Conservation (phyloP, 148 eudicot species). For the Mesembryanthemum crystallinum region DNA sequence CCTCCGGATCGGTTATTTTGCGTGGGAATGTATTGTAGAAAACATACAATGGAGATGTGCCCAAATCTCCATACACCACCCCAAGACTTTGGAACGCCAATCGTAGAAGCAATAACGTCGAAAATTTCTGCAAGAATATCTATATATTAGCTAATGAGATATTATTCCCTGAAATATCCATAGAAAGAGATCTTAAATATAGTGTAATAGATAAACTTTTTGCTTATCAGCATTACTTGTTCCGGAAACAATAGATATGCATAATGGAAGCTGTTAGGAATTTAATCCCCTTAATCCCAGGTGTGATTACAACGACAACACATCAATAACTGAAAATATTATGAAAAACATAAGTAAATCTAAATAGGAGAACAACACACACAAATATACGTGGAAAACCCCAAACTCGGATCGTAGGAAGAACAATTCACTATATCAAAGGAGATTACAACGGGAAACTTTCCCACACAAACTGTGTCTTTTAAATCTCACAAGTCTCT, state of each 20-base stretch:
- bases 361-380: too few relatives aligned
- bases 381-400: too few relatives aligned
- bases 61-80: conserved; percentile 96
- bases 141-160: conserved; percentile 19
- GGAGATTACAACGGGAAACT: too few relatives aligned
- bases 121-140: conserved; percentile 67
- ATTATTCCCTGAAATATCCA: background rate
- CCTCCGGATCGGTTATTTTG: conserved; percentile 64
- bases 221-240: background rate
- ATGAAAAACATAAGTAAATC: too few relatives aligned
- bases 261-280: too few relatives aligned
- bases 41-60: conserved; percentile 96
- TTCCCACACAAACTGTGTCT: too few relatives aligned
- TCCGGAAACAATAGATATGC: background rate
- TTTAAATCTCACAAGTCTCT: too few relatives aligned
- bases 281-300: too few relatives aligned
- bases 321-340: too few relatives aligned
- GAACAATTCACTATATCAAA: too few relatives aligned
- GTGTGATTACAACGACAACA: too few relatives aligned
- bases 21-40: conserved; percentile 87
- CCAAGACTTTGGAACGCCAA: conserved; percentile 97
- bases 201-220: background rate
- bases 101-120: conserved; percentile 68
- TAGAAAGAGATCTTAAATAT: background rate
- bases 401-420: too few relatives aligned